phyloP scores from a whole-genome alignment of 2,329 filamentous ascomycete species.

The Xylaria sp. region DNA sequence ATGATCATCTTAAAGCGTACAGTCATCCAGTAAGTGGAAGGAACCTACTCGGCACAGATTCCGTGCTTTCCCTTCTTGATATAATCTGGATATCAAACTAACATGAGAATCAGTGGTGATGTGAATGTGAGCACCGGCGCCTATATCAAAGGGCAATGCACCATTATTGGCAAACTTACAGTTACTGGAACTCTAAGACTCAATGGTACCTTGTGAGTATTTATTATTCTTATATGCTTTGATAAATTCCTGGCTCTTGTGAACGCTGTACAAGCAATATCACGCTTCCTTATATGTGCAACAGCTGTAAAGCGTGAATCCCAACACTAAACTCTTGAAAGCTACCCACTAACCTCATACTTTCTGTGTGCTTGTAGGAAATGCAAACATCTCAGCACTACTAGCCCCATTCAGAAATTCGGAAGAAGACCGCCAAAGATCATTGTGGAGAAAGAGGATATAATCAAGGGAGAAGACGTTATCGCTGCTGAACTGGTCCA shows the following conservation, averaged over 20 bases:
- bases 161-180: slow-evolving; percentile 13
- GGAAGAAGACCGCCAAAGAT: neutral
- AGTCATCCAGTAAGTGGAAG: slow-evolving; percentile 22
- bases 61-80: neutral
- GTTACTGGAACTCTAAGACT: slow-evolving; percentile 17
- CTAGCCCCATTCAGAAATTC: neutral
- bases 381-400: slow-evolving; percentile 9
- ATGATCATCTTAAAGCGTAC: neutral
- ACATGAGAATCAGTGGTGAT: slow-evolving; percentile 21
- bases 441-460: neutral
- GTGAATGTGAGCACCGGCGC: slow-evolving; percentile 15
- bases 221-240: neutral
- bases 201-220: slow-evolving; percentile 23
- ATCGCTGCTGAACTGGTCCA: neutral
- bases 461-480: neutral
- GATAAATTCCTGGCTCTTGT: neutral
- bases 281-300: neutral
- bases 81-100: neutral
- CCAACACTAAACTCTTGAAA: neutral
- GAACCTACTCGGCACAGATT: neutral
- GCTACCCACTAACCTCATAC: neutral
- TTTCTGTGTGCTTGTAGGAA: neutral
- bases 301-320: neutral
- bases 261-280: neutral
- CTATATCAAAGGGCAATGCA: slow-evolving; percentile 18